Base-by-base conservation (phyloP, 495 filamentous ascomycete genomes). In the Penicillium ochrochloron region DNA sequence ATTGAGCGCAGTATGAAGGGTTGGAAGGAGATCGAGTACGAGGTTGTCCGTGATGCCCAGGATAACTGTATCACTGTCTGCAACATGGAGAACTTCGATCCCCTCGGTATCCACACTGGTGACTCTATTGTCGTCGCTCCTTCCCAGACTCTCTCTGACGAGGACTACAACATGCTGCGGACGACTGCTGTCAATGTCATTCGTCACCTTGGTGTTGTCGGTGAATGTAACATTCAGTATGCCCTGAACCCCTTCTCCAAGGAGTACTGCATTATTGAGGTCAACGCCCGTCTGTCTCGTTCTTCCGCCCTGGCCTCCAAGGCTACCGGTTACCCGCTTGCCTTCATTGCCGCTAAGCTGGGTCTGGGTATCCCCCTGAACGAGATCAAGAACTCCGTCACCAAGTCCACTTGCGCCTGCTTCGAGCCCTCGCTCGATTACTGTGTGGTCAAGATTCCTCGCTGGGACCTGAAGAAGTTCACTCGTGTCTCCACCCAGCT, bases 71-170 rank as follows among this genome's bases (percentile, higher is more conserved):
- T 99, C 75, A 99, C 95, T 8, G 95, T 99, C 65, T 99, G 95
- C 81, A 99, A 99, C 82, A 99, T 99, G 95, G 95, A 99, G 79
- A 99, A 99, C 77, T 98, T 99, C 67, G 95, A 99, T 79, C 95
- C 95, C 64, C 88, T 99, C 34, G 95, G 95, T 70, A 97, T 98
- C 60, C 95, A 99, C 72, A 99, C 95, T 10, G 95, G 95, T 75
- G 95, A 99, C 78, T 97, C 94, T 29, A 99, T 99, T 71, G 95
- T 99, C 60, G 95, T 99, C 23, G 96, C 95, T 5, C 95, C 95
- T 27, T 97, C 93, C 11, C 95, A 98, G 77, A 99, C 95, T 0
- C 86, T 99, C 33, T 95, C 93, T 11, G 96, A 99, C 64, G 94
- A 97, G 73, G 95, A 99, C 75, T 99, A 99, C 80, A 97, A 97